A percentile compares a stretch with the other conserved stretches of the same genome.
Conservation (phyloP, 345 rosid genomes). For the Euphorbia peplus region DNA sequence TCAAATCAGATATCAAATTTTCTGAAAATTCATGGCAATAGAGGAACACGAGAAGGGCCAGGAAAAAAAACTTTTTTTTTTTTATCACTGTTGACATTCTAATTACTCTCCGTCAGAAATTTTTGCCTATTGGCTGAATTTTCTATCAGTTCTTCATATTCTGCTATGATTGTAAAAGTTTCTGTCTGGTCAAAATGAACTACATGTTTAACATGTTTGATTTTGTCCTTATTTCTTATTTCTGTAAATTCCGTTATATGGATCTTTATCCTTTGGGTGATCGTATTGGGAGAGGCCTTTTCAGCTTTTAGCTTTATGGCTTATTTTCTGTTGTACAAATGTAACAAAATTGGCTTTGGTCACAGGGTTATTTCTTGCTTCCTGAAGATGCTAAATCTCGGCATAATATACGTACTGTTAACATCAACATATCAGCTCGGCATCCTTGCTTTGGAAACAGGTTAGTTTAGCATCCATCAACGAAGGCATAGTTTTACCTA, state of each 20-base stretch:
- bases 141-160: background rate
- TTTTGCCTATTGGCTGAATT: background rate
- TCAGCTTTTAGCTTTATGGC: background rate
- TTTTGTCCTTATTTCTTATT: background rate
- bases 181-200: background rate
- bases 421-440: conserved; percentile 83
- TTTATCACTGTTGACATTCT: no score
- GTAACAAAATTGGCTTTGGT: conserved; percentile 7
- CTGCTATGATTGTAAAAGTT: background rate
- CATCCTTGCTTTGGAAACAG: conserved; percentile 99
- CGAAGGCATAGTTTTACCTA: background rate
- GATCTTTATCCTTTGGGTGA: conserved; percentile 9
- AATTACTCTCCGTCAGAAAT: no score
- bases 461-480: conserved; percentile 28
- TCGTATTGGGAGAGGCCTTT: background rate
- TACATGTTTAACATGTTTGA: background rate
- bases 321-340: conserved; percentile 6
- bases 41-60: background rate
- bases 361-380: conserved; percentile 87
- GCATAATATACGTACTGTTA: conserved; percentile 77
- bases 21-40: background rate
- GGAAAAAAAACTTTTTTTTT: no score
- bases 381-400: conserved; percentile 82
- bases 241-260: background rate
- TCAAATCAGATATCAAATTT: background rate